Percentiles rank a stretch among this genome's conserved stretches.
phyloP scores from a whole-genome alignment of 169 alveolate species.

The Cystoisospora suis region DNA sequence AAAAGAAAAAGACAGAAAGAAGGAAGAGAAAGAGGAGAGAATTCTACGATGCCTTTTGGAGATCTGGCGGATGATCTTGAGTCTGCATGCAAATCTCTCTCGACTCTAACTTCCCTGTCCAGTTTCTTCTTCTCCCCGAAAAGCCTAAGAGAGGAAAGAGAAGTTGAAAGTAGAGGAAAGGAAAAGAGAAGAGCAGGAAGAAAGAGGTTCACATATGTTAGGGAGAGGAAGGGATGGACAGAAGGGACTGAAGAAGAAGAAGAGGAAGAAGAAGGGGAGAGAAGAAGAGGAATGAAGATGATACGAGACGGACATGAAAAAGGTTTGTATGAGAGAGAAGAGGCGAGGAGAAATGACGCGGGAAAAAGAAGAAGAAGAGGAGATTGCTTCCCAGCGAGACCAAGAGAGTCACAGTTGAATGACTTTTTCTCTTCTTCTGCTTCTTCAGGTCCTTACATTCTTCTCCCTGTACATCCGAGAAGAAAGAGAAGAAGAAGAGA shows the following conservation, averaged over 20 bases:
- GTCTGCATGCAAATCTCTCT: not conserved
- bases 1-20: not conserved
- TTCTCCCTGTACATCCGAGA: too few species aligned
- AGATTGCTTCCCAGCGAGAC: not conserved
- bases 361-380: not conserved
- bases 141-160: not conserved
- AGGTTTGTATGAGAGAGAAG: not conserved
- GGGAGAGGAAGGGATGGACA: not conserved
- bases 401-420: too few species aligned
- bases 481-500: not conserved
- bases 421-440: too few species aligned
- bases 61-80: conserved; percentile 4
- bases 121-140: not conserved
- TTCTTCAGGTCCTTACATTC: too few species aligned
- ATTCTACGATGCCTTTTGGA: conserved; percentile 3
- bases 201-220: not conserved
- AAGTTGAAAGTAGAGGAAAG: not conserved
- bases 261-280: not conserved
- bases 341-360: not conserved
- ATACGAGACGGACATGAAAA: not conserved
- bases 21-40: not conserved
- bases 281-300: not conserved
- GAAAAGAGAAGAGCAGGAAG: not conserved
- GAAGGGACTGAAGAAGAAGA: not conserved
- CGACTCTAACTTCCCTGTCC: not conserved